These are phyloP conservation scores for Bidens hawaiensis DNA, from an alignment of 140 eudicot species.

Conservation along the genomic window DNA sequence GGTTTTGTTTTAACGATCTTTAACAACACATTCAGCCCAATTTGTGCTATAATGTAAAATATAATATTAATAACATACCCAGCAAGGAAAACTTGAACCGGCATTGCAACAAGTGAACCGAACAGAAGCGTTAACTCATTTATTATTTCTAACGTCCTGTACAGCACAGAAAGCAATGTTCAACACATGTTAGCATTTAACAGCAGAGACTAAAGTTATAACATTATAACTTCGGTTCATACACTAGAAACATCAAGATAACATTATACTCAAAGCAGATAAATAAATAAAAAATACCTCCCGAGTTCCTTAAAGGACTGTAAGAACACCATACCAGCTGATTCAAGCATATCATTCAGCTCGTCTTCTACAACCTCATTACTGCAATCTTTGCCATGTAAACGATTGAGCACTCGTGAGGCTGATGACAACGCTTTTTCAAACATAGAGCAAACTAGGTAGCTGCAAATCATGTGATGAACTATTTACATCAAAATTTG, in stretches of 20 bases:
- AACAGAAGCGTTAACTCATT: constrained; percentile 55
- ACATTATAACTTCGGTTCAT: constrained; percentile 8
- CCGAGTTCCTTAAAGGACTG: constrained; percentile 70
- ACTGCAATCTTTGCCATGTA: constrained; percentile 21
- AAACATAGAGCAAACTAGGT: constrained; percentile 66
- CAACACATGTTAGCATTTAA: not conserved
- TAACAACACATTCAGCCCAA: too few species aligned
- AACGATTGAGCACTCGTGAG: constrained; percentile 45
- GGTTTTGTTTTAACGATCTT: too few species aligned
- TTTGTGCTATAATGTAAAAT: too few species aligned
- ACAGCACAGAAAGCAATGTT: constrained; percentile 11
- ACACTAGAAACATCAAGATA: not conserved
- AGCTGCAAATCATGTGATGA: constrained; percentile 40
- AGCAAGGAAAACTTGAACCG: constrained; percentile 64
- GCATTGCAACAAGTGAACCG: constrained; percentile 57
- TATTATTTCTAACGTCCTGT: constrained; percentile 68
- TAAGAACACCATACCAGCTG: constrained; percentile 86
- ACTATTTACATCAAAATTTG: not conserved
- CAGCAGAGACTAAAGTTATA: not conserved
- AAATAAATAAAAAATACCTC: constrained; percentile 39
- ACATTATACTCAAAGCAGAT: not conserved
- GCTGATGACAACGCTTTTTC: constrained; percentile 62
- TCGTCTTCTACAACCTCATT: constrained; percentile 21
- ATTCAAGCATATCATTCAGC: constrained; percentile 61
- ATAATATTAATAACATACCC: constrained; percentile 65